These are phyloP conservation scores for Penicillium sp. DNA, from an alignment of 2,329 filamentous ascomycete species.

Conservation along the genomic window DNA sequence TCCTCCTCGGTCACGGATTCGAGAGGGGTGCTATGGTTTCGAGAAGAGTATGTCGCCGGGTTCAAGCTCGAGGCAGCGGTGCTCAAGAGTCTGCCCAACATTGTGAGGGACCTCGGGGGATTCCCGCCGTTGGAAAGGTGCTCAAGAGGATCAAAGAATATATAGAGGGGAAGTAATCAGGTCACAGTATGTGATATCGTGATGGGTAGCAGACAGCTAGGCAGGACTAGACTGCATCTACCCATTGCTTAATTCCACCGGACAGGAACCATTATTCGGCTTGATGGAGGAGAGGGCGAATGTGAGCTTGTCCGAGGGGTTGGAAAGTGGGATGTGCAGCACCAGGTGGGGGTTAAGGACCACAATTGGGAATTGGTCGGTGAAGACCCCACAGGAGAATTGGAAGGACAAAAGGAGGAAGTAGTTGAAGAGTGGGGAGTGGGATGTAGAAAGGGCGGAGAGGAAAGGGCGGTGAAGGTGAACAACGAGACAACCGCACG, in stretches of 20 bases:
- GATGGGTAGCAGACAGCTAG: constrained; percentile 31
- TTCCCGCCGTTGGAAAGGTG: constrained; percentile 13
- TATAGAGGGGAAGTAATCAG: constrained; percentile 16
- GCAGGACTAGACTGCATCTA: constrained; percentile 32
- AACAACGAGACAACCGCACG: constrained; percentile 6
- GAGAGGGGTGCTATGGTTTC: constrained; percentile 37
- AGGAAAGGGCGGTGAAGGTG: constrained; percentile 30
- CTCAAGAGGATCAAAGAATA: constrained; percentile 3
- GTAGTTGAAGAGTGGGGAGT: constrained; percentile 11
- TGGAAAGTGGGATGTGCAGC: constrained; percentile 26
- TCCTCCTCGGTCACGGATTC: constrained; percentile 52
- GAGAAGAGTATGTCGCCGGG: constrained; percentile 39
- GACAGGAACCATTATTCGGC: constrained; percentile 28
- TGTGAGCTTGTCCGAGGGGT: constrained; percentile 8
- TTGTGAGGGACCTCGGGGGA: constrained; percentile 26
- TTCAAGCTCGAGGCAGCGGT: constrained; percentile 46
- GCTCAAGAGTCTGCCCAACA: constrained; percentile 45
- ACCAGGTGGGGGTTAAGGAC: constrained; percentile 19
- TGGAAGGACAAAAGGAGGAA: constrained; percentile 7
- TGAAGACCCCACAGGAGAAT: constrained; percentile 14
- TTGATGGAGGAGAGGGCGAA: constrained; percentile 10
- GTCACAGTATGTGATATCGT: constrained; percentile 19
- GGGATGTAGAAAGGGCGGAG: constrained; percentile 21
- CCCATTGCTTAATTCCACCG: constrained; percentile 33
- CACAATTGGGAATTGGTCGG: constrained; percentile 16